Base-by-base conservation (phyloP, 1,139 yeast genomes). In the Tardiomyces depauwii region DNA sequence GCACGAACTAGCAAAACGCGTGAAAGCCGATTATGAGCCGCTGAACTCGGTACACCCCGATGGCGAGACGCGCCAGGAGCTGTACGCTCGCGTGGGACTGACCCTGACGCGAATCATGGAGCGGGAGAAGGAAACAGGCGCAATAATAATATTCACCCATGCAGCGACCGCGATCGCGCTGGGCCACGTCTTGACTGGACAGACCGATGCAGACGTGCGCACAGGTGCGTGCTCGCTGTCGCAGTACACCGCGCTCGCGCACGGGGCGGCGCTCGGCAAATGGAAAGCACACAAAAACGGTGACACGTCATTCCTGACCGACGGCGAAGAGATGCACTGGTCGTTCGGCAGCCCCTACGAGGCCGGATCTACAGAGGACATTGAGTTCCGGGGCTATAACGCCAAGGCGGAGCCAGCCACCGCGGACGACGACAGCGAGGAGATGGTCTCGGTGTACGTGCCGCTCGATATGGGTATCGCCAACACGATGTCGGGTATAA, bases 281-380 rank as follows among this genome's bases (percentile, higher is more conserved):
- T 86, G 94, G 89, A 57, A 57, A 10, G 61, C 78, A 44, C 70
- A 68, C 19, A 69, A 74, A 72, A 82, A 81, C 58, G 95, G 95
- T 18, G 74, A 77, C 52, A 74, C 85, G 23, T 78, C 74, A 42
- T 84, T 78, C 55, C 68, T 86, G 52, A 62, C 73, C 2, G 64
- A 73, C 9, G 95, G 95, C n/a, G 95, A 86, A 62, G 95, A 85
- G 63, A 84, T 87, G 91, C 83, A 83, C 60, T 86, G 95, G 95
- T 76, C 80, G 53, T 86, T 86, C 67, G 78, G 76, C 58, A 67
- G 25, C 25, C 74, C 74, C 23, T 78, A 76, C 53, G 89, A 82
- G 59, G 89, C 91, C 1, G 91, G 91, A 2, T 80, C 88, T 1
- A 83, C 79, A 48, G 89, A 80, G 47, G 91, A 82, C 42, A 56